Conservation (phyloP, 768 basidiomycete genomes). For the Boletus insuetus region DNA sequence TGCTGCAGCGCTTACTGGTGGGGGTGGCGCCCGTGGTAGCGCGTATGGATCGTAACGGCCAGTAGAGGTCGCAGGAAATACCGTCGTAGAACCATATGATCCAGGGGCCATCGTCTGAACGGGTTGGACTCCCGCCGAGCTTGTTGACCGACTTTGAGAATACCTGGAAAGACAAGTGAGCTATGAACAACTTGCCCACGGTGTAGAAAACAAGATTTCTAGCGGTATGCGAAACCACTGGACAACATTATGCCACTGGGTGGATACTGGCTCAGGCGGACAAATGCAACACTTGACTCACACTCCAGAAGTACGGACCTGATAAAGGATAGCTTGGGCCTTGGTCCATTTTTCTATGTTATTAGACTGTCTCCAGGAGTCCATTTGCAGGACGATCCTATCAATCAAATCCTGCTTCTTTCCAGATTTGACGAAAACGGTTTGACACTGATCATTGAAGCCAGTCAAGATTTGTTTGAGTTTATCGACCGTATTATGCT, state of each 20-base stretch:
- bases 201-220: neutral
- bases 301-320: conserved; percentile 65
- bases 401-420: conserved; percentile 89
- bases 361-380: conserved; percentile 55
- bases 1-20: conserved; percentile 38
- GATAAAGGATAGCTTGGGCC: conserved; percentile 62
- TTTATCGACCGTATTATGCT: conserved; percentile 79
- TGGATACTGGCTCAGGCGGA: conserved; percentile 8
- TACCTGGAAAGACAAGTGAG: conserved; percentile 22
- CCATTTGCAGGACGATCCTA: conserved; percentile 59
- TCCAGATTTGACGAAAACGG: conserved; percentile 68
- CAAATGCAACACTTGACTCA: conserved; percentile 43
- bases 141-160: conserved; percentile 24
- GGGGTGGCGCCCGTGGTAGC: conserved; percentile 47
- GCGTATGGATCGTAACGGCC: conserved; percentile 67
- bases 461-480: conserved; percentile 79
- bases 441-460: conserved; percentile 75
- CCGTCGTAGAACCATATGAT: conserved; percentile 22
- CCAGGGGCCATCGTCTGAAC: conserved; percentile 17
- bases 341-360: conserved; percentile 65
- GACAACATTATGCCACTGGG: conserved; percentile 7
- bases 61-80: conserved; percentile 28
- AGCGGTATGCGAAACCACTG: conserved; percentile 6
- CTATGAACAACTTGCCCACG: conserved; percentile 17
- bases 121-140: conserved; percentile 25